Evolutionary conservation across 2,329 filamentous ascomycete genomes (phyloP).

Genomic region (Cadophora luteo-olivacea): DNA sequence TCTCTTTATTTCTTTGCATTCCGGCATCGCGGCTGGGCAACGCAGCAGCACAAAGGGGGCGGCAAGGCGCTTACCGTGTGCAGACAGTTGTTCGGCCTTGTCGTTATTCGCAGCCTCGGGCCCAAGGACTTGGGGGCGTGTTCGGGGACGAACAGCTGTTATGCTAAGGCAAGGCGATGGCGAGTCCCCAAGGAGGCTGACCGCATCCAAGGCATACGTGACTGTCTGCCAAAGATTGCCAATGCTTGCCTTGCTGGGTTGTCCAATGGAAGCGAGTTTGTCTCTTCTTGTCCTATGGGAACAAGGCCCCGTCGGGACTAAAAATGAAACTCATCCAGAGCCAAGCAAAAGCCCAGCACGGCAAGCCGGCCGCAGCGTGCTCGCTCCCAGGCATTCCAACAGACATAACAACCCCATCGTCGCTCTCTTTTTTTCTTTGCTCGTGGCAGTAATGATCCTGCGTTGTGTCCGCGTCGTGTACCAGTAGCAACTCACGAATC

Average conservation of each 20-base stretch:
- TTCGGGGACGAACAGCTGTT: background rate
- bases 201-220: constrained; percentile 11
- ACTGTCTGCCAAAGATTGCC: constrained; percentile 20
- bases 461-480: background rate
- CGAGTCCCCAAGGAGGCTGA: constrained; percentile 10
- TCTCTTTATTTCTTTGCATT: background rate
- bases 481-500: background rate
- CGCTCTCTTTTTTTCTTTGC: background rate
- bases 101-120: constrained; percentile 12
- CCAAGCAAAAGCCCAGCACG: constrained; percentile 18
- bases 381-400: constrained; percentile 4
- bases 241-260: constrained; percentile 3
- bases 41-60: background rate
- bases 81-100: background rate
- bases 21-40: background rate
- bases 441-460: background rate
- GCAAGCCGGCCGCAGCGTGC: constrained; percentile 15
- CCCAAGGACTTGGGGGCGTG: constrained; percentile 12
- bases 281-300: constrained; percentile 10
- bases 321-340: constrained; percentile 15
- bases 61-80: constrained; percentile 11
- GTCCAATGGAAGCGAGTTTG: background rate
- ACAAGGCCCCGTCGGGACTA: constrained; percentile 1
- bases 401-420: constrained; percentile 13
- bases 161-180: constrained; percentile 7